A percentile compares a stretch with the other conserved stretches of the same genome.
Conservation (phyloP, 140 eudicot genomes). For the Ambrosia hybrid region DNA sequence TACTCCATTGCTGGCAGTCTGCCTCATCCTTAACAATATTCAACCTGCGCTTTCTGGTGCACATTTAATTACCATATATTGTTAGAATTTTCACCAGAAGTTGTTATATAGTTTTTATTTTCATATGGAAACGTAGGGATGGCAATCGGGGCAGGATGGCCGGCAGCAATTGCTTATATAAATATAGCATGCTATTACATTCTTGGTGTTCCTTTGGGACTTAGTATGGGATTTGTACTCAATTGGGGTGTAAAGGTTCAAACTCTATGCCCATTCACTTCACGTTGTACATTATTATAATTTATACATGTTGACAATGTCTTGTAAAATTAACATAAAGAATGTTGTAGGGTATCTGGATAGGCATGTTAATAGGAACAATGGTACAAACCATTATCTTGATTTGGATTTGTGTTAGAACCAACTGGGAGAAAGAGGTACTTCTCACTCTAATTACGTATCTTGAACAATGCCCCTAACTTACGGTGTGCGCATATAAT, state of each 20-base stretch:
- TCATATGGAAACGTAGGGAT: constrained; percentile 31
- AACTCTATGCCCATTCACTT: neutral
- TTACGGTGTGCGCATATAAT: too few species aligned
- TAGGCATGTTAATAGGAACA: constrained; percentile 43
- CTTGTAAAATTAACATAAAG: neutral
- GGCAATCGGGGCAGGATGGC: constrained; percentile 74
- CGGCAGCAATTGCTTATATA: constrained; percentile 54
- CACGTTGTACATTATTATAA: too few species aligned
- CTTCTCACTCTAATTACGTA: neutral
- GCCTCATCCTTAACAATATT: constrained; percentile 36
- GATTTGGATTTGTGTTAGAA: constrained; percentile 33
- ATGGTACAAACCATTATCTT: constrained; percentile 36
- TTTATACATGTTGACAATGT: too few species aligned
- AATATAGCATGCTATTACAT: constrained; percentile 51
- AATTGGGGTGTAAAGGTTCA: constrained; percentile 42
- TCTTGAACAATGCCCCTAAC: too few species aligned
- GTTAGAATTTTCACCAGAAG: neutral
- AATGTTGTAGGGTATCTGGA: constrained; percentile 52
- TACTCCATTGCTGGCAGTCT: constrained; percentile 56
- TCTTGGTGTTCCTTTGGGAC: constrained; percentile 56
- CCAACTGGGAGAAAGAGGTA: constrained; percentile 46
- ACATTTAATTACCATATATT: neutral
- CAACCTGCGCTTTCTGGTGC: too few species aligned
- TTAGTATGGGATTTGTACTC: constrained; percentile 31
- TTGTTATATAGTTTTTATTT: constrained; percentile 1